Evolutionary conservation across 1,139 yeast genomes (phyloP), one percentile per base, ranked within the genome.

Genomic region (Blastobotrys serpentis): DNA sequence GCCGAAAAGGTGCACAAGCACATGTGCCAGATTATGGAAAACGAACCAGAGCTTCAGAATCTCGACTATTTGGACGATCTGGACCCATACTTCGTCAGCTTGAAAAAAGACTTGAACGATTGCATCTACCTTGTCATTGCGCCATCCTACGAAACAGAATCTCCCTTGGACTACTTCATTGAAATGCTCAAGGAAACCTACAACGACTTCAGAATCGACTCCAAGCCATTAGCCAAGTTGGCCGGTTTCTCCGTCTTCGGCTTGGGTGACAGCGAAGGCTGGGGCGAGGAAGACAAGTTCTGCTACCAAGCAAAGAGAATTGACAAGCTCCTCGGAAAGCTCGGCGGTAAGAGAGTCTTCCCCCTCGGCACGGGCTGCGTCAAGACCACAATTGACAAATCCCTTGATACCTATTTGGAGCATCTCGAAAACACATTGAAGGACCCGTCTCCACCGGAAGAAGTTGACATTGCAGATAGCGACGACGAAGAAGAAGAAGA

Each of bases 71-170:
- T 90, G 17, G 87, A 84, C 55, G 96, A 89, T 65, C 70, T 87
- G 49, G 97, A 89, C 61, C 85, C 86, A 51, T 89, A 79, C 66
- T 89, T 89, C 66, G 73, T 86, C 42, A 75, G 79, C 43, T 81
- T 84, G 11, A 69, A 68, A 5, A 69, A 73, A 33, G 45, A 6
- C 43, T 46, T 45, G n/a, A 49, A 54, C 29, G 55, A 56, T 22
- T 43, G 57, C 18, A 73, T 79, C 40, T 89, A 87, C 60, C 63
- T 90, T 19, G 59, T 89, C 55, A 87, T 89, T 13, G 72, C 89
- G 23, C 98, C 98, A 1, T 87, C 96, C 0, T 89, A 89, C 63
- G 97, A 88, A 59, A 86, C 90, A 0, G 97, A 89, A 66, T 86
- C 95, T 1, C 96, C 97, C 8, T 76, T 90, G 43, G 98, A 89